Base-by-base conservation (phyloP, 345 rosid species). In the Aquilaria yunnanensis region DNA sequence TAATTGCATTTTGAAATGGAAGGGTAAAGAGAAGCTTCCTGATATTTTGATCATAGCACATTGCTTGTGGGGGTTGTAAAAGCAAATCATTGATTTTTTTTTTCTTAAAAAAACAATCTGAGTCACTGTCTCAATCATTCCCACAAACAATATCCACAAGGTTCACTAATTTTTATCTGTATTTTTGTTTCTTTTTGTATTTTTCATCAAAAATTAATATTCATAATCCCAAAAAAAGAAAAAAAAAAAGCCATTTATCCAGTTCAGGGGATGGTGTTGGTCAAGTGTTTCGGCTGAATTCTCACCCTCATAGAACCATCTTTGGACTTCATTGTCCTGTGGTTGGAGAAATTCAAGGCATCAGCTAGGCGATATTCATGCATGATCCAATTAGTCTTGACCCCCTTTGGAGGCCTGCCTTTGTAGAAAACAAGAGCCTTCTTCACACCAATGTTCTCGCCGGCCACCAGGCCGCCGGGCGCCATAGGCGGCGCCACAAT, bases 301-400 rank as follows among this genome's bases (percentile, higher is more conserved):
- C 85, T 62, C 59, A 94, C 99, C 91, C 99, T 86, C 99, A 94
- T 94, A 52, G 98, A 82, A 46, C 81, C 86, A 61, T 88, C 86
- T 72, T 78, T 87, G 32, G 81, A 75, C 73, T 75, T 87, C 12
- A 62, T 60, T 43, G 80, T 74, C 49, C 48, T 76, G 74, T 46
- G 60, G 68, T 61, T 59, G 61, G 16, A 63, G 61, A 65, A 51
- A 51, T 31, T 56, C 55, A 55, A 67, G 62, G 72, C 53, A 14
- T 90, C 95, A 0, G 86, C 45, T 10, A 94, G 81, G 58, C 99
- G 86, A 78, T 90, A 94, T 61, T 94, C 99, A 64, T 94, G 99
- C 99, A 94, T 94, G 72, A 94, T 94, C 99, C 99, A 94, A 57
- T 85, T 81, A 34, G 99, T 94, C 75, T 94, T 94, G 50, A 80